Base-by-base conservation (phyloP, 495 filamentous ascomycete species). In the Penicillium chermesinum region DNA sequence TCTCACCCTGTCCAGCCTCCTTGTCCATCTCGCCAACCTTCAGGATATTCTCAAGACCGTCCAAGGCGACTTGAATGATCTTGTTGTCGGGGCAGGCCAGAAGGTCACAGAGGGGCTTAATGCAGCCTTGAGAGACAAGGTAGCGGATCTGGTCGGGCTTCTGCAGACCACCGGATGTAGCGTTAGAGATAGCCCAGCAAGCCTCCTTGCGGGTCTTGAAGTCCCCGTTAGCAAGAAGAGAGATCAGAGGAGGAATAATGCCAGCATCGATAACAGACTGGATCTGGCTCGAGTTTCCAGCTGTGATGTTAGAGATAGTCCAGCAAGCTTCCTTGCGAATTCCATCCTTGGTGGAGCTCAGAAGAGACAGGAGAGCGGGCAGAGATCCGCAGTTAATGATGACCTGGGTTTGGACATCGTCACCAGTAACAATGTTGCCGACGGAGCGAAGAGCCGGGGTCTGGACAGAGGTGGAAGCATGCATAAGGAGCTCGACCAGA, bases 271-370 rank as follows among this genome's bases (percentile, higher is more conserved):
- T 87, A 39, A 99, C 94, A 15, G 91, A 75, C 69, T 97, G 94
- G 61, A 99, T 99, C 71, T 99, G 94, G 39, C 82, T 91, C 17
- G 90, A 95, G 75, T 97, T 99, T 18, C 94, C 94, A 44, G 94
- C 94, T 14, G 94, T 99, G 60, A 99, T 84, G 75, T 99, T 99
- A 56, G 90, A 96, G 56, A 99, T 99, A 21, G 94, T 99, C 94
- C 94, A 99, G 79, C 94, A 99, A 20, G 94, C 94, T 69, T 99
- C 94, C 76, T 99, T 99, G 46, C 94, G 89, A 50, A 99, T 99
- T 9, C 94, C 94, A 59, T 99, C 94, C 77, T 99, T 99, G 63
- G 85, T 87, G 44, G 93, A 97, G 73, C 89, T 87, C 44, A 99
- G 77, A 7, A 99, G 85, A 18, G 91, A 91, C 21, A 96, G 78